Evolutionary conservation across 805 yeast species (phyloP), one percentile per base, ranked within the genome.

Genomic region (Zygosaccharomyces lentus): DNA sequence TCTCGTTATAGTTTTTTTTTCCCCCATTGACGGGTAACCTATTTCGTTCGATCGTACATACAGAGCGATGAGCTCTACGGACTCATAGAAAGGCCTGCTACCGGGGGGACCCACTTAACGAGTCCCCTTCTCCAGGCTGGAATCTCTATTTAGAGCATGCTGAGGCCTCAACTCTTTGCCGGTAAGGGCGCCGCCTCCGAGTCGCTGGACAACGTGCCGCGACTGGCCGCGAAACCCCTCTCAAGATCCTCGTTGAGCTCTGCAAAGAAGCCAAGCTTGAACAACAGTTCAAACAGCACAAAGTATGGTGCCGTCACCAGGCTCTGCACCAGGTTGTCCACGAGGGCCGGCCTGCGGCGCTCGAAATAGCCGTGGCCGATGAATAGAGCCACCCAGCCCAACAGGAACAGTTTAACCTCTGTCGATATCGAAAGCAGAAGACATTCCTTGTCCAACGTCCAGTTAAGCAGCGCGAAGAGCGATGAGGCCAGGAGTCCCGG

Each of bases 261-360:
- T 43, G 64, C 65, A 54, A 79, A 72, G 57, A 68, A 76, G 0
- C 96, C 96, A n/a, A 81, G 55, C 46, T 68, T 63, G 56, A 87
- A 87, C 10, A 86, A 73, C 2, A 83, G 58, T 63, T 93, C 98
- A 62, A 82, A 87, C 10, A 82, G 69, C 3, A 89, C 95, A 62
- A 91, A 90, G 59, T 78, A 88, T 1, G 98, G 98, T 1, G 98
- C 98, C 51, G 90, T 70, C 0, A 91, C 88, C 15, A 91, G 63
- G 4, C 97, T 93, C 60, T 89, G 97, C 4, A 82, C 68, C 37
- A 88, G 69, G 59, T 83, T 90, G 57, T 90, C 96, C 34, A 87
- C 63, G 43, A 91, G 66, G 0, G 98, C 96, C 0, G 99, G 99
- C 0, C 89, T 85, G 34, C 87, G 73, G 49, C 73, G 74, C 61